Base-by-base conservation (phyloP, 352 stramenopile species). In the Pilasporangium apinafurcum region DNA sequence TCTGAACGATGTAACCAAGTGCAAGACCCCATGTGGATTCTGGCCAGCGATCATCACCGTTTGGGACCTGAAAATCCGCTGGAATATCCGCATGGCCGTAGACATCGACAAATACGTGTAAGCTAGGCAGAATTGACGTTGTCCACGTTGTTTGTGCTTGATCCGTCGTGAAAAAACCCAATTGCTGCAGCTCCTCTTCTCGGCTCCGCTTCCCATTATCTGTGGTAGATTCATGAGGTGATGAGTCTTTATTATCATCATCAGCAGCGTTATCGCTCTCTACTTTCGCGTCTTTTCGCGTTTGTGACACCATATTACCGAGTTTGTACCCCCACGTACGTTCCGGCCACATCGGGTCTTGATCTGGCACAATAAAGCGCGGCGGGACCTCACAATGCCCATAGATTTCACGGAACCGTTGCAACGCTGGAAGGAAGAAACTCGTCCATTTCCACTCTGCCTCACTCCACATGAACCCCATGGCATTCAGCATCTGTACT, bases 401-500 rank as follows among this genome's bases (percentile, higher is more conserved):
- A 37, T 61, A 63, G 41, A 67, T 39, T 14, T 44, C 40, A 18
- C 39, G 37, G 44, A 71, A 80, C 4, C 14, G 33, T 21, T 37
- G 18, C 8, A 80, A 44, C n/a, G 64, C 57, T n/a, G 58, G 58
- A 3, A 89, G 37, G 34, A 86, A 62, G 43, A 81, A 57, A 44
- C 68, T 59, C 28, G 79, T 56, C 61, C 70, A 76, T 48, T 86
- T 86, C 63, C 67, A 86, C 37, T 90, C 55, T n/a, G 59, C 48
- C 46, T 83, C 64, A 43, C 58, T 86, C 69, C 68, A 86, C 6
- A 87, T 53, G 39, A 92, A 92, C 4, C 64, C 74, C 39, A 92
- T 57, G n/a, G 42, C 51, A 30, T 83, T 55, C 28, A 92, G 64
- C 12, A 49, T 35, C 8, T 51, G 22, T 12, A 68, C 38, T 33